Evolutionary conservation across 129 eudicot species (phyloP).

Genomic region (Flaveria brownii): DNA sequence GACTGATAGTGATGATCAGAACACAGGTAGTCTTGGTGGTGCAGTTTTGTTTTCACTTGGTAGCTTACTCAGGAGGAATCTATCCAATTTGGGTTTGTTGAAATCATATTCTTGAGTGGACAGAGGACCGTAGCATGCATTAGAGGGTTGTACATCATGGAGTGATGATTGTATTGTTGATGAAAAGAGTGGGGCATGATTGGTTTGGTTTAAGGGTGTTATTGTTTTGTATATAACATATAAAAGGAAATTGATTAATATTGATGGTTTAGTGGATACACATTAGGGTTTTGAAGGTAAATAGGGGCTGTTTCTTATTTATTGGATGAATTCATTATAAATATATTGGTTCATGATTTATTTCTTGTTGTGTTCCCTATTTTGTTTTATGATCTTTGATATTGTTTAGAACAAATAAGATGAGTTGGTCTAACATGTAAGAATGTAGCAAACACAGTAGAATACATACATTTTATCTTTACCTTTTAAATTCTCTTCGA

Average conservation of each 20-base stretch:
- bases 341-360: conserved; percentile 6
- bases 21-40: conserved; percentile 47
- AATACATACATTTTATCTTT: no score
- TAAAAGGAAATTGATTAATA: conserved; percentile 17
- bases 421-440: not conserved
- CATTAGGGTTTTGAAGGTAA: conserved; percentile 21
- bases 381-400: not conserved
- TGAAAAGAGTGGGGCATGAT: not conserved
- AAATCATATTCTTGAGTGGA: conserved; percentile 57
- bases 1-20: conserved; percentile 40
- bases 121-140: not conserved
- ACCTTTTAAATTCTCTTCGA: no score
- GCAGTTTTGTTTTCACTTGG: conserved; percentile 80
- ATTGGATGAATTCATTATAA: conserved; percentile 21
- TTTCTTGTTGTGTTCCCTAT: not conserved
- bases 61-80: conserved; percentile 74
- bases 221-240: conserved; percentile 23
- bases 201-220: conserved; percentile 20
- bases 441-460: no score
- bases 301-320: not conserved
- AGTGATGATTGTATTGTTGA: not conserved
- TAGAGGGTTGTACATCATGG: not conserved
- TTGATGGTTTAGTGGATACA: conserved; percentile 38
- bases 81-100: conserved; percentile 77
- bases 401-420: not conserved